Percentiles rank a stretch among this genome's conserved stretches.
Conservation (phyloP, 2,329 filamentous ascomycete genomes). For the Aureobasidium sp. region DNA sequence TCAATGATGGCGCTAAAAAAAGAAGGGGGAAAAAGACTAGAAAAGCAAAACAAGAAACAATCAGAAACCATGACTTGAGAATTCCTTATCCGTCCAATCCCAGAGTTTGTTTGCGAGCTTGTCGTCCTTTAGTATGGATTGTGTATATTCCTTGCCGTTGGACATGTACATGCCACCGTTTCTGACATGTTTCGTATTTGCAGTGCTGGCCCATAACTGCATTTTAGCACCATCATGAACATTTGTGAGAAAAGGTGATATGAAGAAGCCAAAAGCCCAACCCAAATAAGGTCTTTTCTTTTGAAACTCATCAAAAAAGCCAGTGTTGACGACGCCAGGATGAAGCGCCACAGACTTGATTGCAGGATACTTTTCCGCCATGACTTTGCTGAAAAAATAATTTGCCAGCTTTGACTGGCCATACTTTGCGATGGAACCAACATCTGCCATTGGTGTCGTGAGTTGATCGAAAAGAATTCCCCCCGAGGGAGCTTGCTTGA, state of each 20-base stretch:
- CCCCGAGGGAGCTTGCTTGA: slow-evolving; percentile 18
- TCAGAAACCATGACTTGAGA: slow-evolving; percentile 14
- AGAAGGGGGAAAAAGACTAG: too few relatives aligned
- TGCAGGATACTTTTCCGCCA: slow-evolving; percentile 34
- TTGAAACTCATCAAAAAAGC: slow-evolving; percentile 26
- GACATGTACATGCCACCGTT: slow-evolving; percentile 35
- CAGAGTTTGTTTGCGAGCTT: slow-evolving; percentile 30
- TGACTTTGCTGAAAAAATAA: slow-evolving; percentile 36
- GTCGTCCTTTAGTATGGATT: slow-evolving; percentile 26
- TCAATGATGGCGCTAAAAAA: too few relatives aligned
- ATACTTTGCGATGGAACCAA: slow-evolving; percentile 31
- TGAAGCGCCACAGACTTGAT: slow-evolving; percentile 35
- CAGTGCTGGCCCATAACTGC: slow-evolving; percentile 26
- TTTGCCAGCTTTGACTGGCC: slow-evolving; percentile 46
- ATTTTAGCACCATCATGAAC: slow-evolving; percentile 24
- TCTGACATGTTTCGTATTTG: slow-evolving; percentile 18
- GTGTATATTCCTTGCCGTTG: slow-evolving; percentile 27
- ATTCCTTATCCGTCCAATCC: slow-evolving; percentile 27
- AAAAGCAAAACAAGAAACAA: too few relatives aligned
- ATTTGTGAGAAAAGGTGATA: slow-evolving; percentile 18
- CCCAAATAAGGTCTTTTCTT: slow-evolving; percentile 18
- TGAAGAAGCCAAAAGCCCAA: neutral
- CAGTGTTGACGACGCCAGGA: slow-evolving; percentile 37
- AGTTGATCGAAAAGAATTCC: slow-evolving; percentile 26
- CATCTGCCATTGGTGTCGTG: slow-evolving; percentile 21